Evolutionary conservation across 495 filamentous ascomycete species (phyloP).

Genomic region (Penicillium nucicola): DNA sequence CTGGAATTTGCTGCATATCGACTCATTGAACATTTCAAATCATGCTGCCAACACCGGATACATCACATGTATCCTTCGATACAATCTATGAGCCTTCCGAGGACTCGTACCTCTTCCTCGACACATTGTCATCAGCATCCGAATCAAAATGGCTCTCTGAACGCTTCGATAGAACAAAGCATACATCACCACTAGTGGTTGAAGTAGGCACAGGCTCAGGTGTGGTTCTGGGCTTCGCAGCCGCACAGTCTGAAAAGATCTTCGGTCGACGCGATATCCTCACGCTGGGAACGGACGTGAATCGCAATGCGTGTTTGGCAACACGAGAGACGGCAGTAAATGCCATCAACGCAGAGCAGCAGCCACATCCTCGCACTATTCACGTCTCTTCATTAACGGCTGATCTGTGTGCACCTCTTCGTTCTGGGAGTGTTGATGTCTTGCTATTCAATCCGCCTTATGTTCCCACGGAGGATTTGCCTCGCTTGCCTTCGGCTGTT

Average conservation of each 20-base stretch:
- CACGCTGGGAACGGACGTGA: constrained; percentile 76
- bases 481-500: constrained; percentile 36
- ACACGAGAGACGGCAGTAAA: constrained; percentile 58
- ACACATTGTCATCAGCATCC: constrained; percentile 73
- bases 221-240: constrained; percentile 81
- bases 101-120: constrained; percentile 91
- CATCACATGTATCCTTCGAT: constrained; percentile 80
- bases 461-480: constrained; percentile 78
- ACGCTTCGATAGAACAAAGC: constrained; percentile 41
- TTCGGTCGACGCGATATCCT: constrained; percentile 70
- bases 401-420: constrained; percentile 62
- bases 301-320: constrained; percentile 71
- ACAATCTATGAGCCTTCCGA: constrained; percentile 91
- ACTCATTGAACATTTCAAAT: not conserved
- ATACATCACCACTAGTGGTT: constrained; percentile 59
- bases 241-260: constrained; percentile 67
- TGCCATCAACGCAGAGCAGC: constrained; percentile 43
- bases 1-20: not conserved
- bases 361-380: constrained; percentile 14
- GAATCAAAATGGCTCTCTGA: constrained; percentile 69
- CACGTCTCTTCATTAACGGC: constrained; percentile 62
- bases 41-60: constrained; percentile 92
- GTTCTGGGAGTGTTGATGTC: constrained; percentile 63
- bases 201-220: constrained; percentile 91
- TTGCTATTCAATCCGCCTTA: constrained; percentile 97